These are phyloP conservation scores for Diaporthe batatas DNA, from an alignment of 2,329 filamentous ascomycete species.

Conservation along the genomic window DNA sequence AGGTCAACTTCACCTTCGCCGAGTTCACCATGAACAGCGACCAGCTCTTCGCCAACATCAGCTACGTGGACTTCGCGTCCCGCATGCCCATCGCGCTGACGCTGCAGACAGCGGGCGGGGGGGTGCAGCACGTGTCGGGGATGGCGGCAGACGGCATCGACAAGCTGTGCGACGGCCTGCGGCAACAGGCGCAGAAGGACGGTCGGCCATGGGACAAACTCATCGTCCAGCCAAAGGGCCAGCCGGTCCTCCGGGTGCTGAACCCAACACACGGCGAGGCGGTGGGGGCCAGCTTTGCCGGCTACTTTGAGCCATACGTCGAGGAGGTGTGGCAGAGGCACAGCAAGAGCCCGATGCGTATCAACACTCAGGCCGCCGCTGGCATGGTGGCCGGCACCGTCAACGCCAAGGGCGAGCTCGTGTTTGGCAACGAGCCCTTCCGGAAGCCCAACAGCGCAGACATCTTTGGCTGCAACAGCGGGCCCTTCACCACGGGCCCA, in stretches of 20 bases:
- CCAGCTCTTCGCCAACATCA: constrained; percentile 73
- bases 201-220: constrained; percentile 73
- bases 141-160: constrained; percentile 70
- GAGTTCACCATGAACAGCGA: constrained; percentile 71
- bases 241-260: constrained; percentile 55
- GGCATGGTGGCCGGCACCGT: constrained; percentile 68
- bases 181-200: constrained; percentile 67
- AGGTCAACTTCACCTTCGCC: constrained; percentile 68
- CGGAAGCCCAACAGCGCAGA: constrained; percentile 69
- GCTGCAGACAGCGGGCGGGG: constrained; percentile 58
- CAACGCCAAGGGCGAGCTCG: constrained; percentile 54
- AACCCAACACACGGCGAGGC: constrained; percentile 60
- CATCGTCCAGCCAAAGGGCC: constrained; percentile 51
- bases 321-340: constrained; percentile 59
- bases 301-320: constrained; percentile 59
- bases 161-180: constrained; percentile 65
- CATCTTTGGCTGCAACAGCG: constrained; percentile 76
- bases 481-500: constrained; percentile 66
- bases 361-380: constrained; percentile 74
- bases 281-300: constrained; percentile 58
- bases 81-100: constrained; percentile 67
- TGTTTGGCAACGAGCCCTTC: constrained; percentile 61
- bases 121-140: constrained; percentile 66
- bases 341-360: constrained; percentile 56
- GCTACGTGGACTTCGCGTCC: constrained; percentile 75